Percentiles rank a stretch among this genome's conserved stretches.
Conservation (phyloP, 257 asterid genomes). For the Orobanche coerulescens region DNA sequence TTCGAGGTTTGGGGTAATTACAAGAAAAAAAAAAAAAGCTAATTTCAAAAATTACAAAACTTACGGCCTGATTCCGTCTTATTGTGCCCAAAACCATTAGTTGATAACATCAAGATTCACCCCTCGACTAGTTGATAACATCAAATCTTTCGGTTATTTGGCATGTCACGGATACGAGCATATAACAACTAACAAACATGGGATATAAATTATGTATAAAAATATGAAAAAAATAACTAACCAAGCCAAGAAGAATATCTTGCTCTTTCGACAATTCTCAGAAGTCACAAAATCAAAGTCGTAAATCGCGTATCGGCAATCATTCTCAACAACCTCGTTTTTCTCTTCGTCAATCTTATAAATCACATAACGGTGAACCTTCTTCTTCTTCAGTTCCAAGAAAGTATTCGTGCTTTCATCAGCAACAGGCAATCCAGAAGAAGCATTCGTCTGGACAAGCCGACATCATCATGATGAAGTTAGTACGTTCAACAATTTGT, state of each 20-base stretch:
- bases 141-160: no score
- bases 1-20: not conserved
- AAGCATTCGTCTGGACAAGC: conserved; percentile 42
- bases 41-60: not conserved
- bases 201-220: not conserved
- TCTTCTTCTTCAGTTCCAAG: conserved; percentile 57
- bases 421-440: conserved; percentile 53
- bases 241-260: conserved; percentile 77
- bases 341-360: conserved; percentile 62
- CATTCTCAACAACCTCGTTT: conserved; percentile 50
- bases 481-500: not conserved
- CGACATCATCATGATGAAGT: not conserved
- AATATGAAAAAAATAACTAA: conserved; percentile 20
- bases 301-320: conserved; percentile 58
- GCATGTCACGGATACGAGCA: not conserved
- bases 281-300: conserved; percentile 64
- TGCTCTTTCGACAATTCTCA: conserved; percentile 71
- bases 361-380: conserved; percentile 48
- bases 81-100: no score
- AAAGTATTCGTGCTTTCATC: conserved; percentile 48
- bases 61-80: no score
- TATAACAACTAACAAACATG: not conserved
- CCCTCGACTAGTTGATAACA: no score
- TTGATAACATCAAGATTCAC: no score
- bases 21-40: not conserved